Base-by-base conservation (phyloP, 1,139 yeast species). In the Candida gigantensis region DNA sequence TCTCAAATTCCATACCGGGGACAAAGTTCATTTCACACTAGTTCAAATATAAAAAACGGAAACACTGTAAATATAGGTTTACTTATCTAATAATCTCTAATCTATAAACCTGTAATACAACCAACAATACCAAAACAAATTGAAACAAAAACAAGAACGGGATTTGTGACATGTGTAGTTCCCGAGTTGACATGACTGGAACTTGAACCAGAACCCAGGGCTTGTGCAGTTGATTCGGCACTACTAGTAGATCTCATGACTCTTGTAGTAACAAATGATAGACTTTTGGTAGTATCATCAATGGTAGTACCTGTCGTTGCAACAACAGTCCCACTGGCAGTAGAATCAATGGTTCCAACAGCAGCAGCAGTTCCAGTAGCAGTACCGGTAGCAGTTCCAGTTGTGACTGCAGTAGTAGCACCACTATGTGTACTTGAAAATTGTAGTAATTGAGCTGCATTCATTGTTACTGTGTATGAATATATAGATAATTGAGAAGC, bases 211-310 rank as follows among this genome's bases (percentile, higher is more conserved):
- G 24, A 11, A 11, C 23, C 23, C 23, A 20, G 23, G 11, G 35
- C 25, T 11, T 36, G 18, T 11, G 40, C 39, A 7, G 32, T 28
- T 26, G 24, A 19, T 9, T 24, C 19, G 7, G 25, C 32, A 11
- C 26, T 19, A 30, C 35, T 19, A 4, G 46, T 38, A 3, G 43
- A 39, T 29, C 44, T 34, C 28, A 41, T 16, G 1, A 39, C 41
- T 36, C 47, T 36, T 5, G 45, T 33, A 10, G 49, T 42, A 3
- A 45, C 52, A 43, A 41, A 39, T 5, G 47, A 28, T 19, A 39
- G 34, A 20, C 40, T 16, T 13, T 33, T 24, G 10, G 44, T 32
- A 9, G 42, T 33, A 20, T 26, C 37, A 27, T 36, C 34, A 11
- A 31, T 10, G 6, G 28, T 13, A 24, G 17, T 17, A 14, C 23